These are phyloP conservation scores for Lagenidium giganteum DNA, from an alignment of 352 stramenopile genomes.

Conservation along the genomic window DNA sequence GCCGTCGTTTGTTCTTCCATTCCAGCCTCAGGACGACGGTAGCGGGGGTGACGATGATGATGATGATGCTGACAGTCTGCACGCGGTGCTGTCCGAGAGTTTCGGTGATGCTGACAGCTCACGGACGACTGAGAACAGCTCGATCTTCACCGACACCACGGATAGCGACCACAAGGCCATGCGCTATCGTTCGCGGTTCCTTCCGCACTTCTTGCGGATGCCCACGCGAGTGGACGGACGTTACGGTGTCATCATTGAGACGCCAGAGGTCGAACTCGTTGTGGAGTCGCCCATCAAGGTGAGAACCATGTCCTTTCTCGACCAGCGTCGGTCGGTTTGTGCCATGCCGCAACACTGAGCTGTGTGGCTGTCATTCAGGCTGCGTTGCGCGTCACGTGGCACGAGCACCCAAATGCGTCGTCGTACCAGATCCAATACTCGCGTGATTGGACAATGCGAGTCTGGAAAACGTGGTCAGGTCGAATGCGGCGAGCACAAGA, in stretches of 20 bases:
- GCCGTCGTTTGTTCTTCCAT: slow-evolving; percentile 26
- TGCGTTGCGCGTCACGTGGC: slow-evolving; percentile 41
- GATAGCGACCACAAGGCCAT: slow-evolving; percentile 28
- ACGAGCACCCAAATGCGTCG: slow-evolving; percentile 32
- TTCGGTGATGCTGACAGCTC: slow-evolving; percentile 54
- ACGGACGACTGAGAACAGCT: slow-evolving; percentile 53
- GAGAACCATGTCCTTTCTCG: no score
- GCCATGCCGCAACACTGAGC: no score
- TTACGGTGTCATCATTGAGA: slow-evolving; percentile 32
- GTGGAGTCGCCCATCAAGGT: slow-evolving; percentile 49
- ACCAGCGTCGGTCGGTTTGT: no score
- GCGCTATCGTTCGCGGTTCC: slow-evolving; percentile 35
- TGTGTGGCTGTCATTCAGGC: slow-evolving; percentile 19
- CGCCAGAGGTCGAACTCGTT: slow-evolving; percentile 25
- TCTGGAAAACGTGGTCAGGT: slow-evolving; percentile 59
- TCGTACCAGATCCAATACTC: slow-evolving; percentile 52
- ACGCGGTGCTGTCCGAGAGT: slow-evolving; percentile 52
- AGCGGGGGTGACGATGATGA: slow-evolving; percentile 32
- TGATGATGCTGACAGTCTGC: slow-evolving; percentile 49
- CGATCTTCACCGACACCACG: slow-evolving; percentile 33
- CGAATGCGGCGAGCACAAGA: slow-evolving; percentile 26
- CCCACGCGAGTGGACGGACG: slow-evolving; percentile 37
- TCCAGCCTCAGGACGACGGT: no score
- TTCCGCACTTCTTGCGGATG: slow-evolving; percentile 44
- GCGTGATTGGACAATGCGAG: slow-evolving; percentile 54